Evolutionary conservation across 176 grass and related monocot species (phyloP).

Genomic region (Raddia distichophylla): DNA sequence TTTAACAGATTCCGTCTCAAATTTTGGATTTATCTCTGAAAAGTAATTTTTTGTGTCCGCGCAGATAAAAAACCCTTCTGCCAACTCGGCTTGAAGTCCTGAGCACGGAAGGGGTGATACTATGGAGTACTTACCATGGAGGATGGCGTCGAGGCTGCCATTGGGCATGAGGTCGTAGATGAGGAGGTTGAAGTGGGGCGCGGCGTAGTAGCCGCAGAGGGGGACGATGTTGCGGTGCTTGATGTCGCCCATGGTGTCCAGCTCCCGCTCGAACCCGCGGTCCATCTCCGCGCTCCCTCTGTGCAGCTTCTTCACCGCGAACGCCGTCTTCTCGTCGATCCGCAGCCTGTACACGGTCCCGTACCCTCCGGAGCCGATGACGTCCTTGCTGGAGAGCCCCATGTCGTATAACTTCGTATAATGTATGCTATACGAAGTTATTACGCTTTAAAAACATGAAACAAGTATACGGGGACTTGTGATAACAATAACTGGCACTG

Average conservation of each 20-base stretch:
- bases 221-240: constrained; percentile 81
- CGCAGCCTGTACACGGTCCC: constrained; percentile 71
- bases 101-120: background rate
- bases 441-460: constrained; percentile 24
- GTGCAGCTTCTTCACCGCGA: constrained; percentile 77
- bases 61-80: too few relatives aligned
- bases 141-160: constrained; percentile 70
- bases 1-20: too few relatives aligned
- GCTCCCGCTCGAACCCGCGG: constrained; percentile 76
- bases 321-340: constrained; percentile 45
- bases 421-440: too few relatives aligned
- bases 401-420: too few relatives aligned
- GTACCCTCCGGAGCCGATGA: constrained; percentile 73
- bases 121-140: constrained; percentile 39
- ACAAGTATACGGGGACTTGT: background rate
- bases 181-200: constrained; percentile 77
- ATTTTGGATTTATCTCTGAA: too few relatives aligned
- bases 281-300: constrained; percentile 61
- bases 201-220: constrained; percentile 71
- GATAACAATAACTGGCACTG: constrained; percentile 2
- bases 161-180: constrained; percentile 90
- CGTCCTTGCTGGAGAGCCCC: constrained; percentile 69
- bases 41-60: too few relatives aligned
- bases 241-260: constrained; percentile 80
- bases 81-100: too few relatives aligned